These are phyloP conservation scores for Phyllosticta citribraziliensis DNA, from an alignment of 2,329 filamentous ascomycete genomes.

Conservation along the genomic window DNA sequence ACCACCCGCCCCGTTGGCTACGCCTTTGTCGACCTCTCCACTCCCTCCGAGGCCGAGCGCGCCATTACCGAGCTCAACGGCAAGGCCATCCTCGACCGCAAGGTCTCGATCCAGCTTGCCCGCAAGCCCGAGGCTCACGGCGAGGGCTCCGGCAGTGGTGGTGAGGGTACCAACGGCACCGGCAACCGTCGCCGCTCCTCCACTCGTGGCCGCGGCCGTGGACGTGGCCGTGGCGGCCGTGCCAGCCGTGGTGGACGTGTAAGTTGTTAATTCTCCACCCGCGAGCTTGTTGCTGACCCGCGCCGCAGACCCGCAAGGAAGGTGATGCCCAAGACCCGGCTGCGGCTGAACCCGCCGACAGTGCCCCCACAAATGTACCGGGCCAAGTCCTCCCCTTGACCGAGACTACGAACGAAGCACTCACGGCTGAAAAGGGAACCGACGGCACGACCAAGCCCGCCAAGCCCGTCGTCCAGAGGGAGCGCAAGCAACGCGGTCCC, in stretches of 20 bases:
- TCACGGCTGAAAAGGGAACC: constrained; percentile 44
- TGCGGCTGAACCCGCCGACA: constrained; percentile 34
- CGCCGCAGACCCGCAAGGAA: constrained; percentile 17
- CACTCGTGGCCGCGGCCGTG: constrained; percentile 46
- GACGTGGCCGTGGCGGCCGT: constrained; percentile 52
- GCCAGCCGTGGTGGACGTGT: constrained; percentile 55
- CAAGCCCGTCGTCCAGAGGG: constrained; percentile 41
- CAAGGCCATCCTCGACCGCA: constrained; percentile 95
- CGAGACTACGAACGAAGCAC: constrained; percentile 43
- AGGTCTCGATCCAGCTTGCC: constrained; percentile 97
- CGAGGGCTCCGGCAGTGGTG: constrained; percentile 61
- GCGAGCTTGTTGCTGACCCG: not conserved
- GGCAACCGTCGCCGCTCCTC: constrained; percentile 42
- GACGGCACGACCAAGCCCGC: constrained; percentile 34
- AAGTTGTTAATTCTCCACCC: constrained; percentile 41
- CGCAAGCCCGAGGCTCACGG: constrained; percentile 87
- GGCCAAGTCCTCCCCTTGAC: constrained; percentile 41
- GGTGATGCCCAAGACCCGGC: constrained; percentile 35
- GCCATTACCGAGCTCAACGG: constrained; percentile 93
- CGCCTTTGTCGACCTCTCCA: constrained; percentile 96
- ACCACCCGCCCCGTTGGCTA: constrained; percentile 98
- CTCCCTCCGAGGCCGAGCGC: constrained; percentile 86
- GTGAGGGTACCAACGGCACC: constrained; percentile 62
- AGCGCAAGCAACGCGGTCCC: constrained; percentile 78
- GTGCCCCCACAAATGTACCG: constrained; percentile 40